Percentiles rank a stretch among this genome's conserved stretches.
phyloP scores from a whole-genome alignment of 352 stramenopile genomes.

The Pythium periplocum region DNA sequence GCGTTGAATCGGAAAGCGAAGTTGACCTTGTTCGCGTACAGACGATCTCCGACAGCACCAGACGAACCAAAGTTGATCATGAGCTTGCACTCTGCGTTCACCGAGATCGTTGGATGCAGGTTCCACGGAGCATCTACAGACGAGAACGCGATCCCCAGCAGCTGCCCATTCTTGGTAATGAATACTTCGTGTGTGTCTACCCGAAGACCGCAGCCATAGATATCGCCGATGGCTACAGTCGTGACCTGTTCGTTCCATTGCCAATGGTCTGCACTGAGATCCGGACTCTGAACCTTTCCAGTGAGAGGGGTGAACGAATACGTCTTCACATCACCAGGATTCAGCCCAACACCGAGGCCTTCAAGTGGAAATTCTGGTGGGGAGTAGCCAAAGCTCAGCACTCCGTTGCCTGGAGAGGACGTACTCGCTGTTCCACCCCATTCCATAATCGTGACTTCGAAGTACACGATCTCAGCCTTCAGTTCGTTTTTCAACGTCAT shows the following conservation, averaged over 20 bases:
- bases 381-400: conserved; percentile 61
- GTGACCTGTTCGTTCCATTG: conserved; percentile 54
- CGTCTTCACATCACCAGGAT: conserved; percentile 27
- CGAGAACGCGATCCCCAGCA: conserved; percentile 77
- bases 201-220: conserved; percentile 75
- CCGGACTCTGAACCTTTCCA: conserved; percentile 62
- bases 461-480: conserved; percentile 80
- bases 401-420: conserved; percentile 10
- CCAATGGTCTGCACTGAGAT: conserved; percentile 58
- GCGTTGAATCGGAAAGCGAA: conserved; percentile 81
- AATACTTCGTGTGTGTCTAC: conserved; percentile 82
- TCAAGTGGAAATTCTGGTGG: conserved; percentile 65
- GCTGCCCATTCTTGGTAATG: conserved; percentile 80
- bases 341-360: conserved; percentile 48
- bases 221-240: conserved; percentile 45
- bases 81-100: conserved; percentile 72
- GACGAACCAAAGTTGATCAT: conserved; percentile 61
- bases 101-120: conserved; percentile 74
- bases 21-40: conserved; percentile 33
- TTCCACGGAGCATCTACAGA: conserved; percentile 36
- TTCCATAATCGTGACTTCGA: conserved; percentile 71
- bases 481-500: conserved; percentile 64
- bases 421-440: conserved; percentile 18
- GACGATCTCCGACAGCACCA: conserved; percentile 16
- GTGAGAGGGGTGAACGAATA: conserved; percentile 68